These are phyloP conservation scores for Vicia villosa DNA, from an alignment of 306 rosid genomes.

Conservation along the genomic window DNA sequence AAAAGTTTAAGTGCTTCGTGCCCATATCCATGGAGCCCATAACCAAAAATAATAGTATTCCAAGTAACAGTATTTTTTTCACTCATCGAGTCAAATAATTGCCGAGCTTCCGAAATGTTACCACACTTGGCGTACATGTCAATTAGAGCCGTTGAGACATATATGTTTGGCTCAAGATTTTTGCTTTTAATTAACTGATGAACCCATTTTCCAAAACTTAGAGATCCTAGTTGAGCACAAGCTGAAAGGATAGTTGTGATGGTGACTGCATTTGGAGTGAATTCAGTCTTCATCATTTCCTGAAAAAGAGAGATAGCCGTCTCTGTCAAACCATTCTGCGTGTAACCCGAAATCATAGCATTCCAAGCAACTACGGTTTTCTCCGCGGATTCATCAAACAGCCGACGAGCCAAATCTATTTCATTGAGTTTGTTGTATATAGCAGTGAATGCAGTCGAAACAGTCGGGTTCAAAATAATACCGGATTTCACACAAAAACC, in stretches of 20 bases:
- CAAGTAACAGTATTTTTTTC: slow-evolving; percentile 87
- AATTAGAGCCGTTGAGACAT: slow-evolving; percentile 78
- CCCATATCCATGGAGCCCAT: slow-evolving; percentile 95
- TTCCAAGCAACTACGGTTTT: slow-evolving; percentile 89
- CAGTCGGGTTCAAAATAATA: slow-evolving; percentile 59
- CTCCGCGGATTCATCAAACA: slow-evolving; percentile 77
- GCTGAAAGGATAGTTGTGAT: slow-evolving; percentile 88
- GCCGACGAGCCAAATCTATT: slow-evolving; percentile 66
- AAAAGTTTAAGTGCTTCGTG: slow-evolving; percentile 78
- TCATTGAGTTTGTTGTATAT: slow-evolving; percentile 73
- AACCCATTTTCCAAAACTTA: slow-evolving; percentile 85
- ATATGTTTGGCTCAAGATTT: slow-evolving; percentile 70
- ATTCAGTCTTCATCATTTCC: slow-evolving; percentile 75
- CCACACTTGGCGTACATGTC: slow-evolving; percentile 99
- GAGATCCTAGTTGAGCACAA: slow-evolving; percentile 90
- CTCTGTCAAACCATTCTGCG: slow-evolving; percentile 88
- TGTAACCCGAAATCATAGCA: slow-evolving; percentile 91
- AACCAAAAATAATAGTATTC: slow-evolving; percentile 94
- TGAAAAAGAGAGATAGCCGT: slow-evolving; percentile 76
- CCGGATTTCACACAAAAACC: slow-evolving; percentile 68
- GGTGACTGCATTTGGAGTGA: slow-evolving; percentile 75
- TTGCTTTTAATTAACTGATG: slow-evolving; percentile 72
- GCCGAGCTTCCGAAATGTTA: slow-evolving; percentile 68
- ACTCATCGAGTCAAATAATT: slow-evolving; percentile 64
- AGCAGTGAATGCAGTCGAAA: slow-evolving; percentile 79